Evolutionary conservation across 371 early-diverging fungal genomes (phyloP).

Genomic region (Chytridiales sp.): DNA sequence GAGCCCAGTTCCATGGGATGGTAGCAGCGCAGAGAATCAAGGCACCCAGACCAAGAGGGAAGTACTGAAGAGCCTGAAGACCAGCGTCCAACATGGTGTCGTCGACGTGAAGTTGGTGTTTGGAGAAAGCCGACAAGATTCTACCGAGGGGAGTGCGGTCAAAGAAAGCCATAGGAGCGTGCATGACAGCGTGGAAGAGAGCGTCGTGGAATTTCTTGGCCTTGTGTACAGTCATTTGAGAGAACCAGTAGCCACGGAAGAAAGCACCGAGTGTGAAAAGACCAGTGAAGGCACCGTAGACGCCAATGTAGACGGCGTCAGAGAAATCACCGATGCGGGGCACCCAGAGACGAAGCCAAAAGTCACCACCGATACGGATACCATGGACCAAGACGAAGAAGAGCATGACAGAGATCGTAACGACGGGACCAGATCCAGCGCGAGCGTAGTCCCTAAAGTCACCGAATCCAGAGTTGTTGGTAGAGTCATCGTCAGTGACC

Average conservation of each 20-base stretch:
- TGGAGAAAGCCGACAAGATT: conserved; percentile 53
- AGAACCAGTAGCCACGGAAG: conserved; percentile 43
- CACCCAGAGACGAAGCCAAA: conserved; percentile 57
- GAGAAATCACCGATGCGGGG: conserved; percentile 41
- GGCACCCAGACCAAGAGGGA: conserved; percentile 43
- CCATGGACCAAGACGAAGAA: conserved; percentile 52
- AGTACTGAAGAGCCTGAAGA: conserved; percentile 40
- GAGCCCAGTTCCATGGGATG: conserved; percentile 47
- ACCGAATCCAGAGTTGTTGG: conserved; percentile 28
- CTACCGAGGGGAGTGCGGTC: conserved; percentile 85
- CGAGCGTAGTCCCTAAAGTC: conserved; percentile 34
- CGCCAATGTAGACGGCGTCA: conserved; percentile 46
- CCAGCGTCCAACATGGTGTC: conserved; percentile 46
- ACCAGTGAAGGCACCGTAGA: conserved; percentile 46
- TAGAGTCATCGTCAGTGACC: conserved; percentile 34
- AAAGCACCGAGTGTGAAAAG: conserved; percentile 44
- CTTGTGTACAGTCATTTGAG: conserved; percentile 37
- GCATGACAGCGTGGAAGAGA: conserved; percentile 49
- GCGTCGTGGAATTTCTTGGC: conserved; percentile 45
- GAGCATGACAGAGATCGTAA: conserved; percentile 33
- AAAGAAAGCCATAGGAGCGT: conserved; percentile 87
- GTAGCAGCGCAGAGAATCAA: conserved; percentile 43
- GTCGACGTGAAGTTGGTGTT: conserved; percentile 52
- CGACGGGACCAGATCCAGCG: conserved; percentile 16
- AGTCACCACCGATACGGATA: conserved; percentile 49